Evolutionary conservation across 108 stramenopile genomes (phyloP).

Genomic region (Seminavis robusta): DNA sequence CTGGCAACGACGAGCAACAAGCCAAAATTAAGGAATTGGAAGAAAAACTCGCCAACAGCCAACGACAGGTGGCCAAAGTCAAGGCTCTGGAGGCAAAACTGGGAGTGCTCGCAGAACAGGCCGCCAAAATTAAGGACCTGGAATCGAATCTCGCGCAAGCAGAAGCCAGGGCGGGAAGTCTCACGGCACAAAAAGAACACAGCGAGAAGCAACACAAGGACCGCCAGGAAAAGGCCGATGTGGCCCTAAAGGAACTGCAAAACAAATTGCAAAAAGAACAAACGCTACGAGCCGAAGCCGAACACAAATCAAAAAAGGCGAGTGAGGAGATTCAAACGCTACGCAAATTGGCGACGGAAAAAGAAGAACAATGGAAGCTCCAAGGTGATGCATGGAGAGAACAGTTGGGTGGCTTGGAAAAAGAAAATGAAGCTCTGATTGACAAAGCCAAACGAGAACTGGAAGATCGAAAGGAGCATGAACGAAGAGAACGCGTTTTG

Average conservation of each 20-base stretch:
- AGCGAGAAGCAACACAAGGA: constrained; percentile 8
- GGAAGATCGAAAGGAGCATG: constrained; percentile 63
- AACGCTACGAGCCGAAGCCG: constrained; percentile 40
- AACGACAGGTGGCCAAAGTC: constrained; percentile 4
- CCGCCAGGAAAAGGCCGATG: too few relatives aligned
- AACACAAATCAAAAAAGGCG: constrained; percentile 11
- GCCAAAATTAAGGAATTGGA: too few relatives aligned
- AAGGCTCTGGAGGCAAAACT: constrained; percentile 20
- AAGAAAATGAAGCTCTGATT: constrained; percentile 39
- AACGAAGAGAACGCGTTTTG: constrained; percentile 55
- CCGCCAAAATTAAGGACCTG: too few relatives aligned
- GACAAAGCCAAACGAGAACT: constrained; percentile 43
- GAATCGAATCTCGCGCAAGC: too few relatives aligned
- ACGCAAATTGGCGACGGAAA: not conserved
- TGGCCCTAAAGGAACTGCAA: constrained; percentile 60
- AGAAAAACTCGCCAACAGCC: too few relatives aligned
- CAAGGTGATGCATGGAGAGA: not conserved
- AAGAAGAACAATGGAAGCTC: not conserved
- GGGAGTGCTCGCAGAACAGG: too few relatives aligned
- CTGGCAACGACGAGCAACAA: too few relatives aligned
- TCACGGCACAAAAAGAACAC: constrained; percentile 7
- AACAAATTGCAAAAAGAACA: constrained; percentile 59
- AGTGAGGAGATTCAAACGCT: not conserved
- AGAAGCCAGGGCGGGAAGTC: too few relatives aligned
- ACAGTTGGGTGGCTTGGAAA: constrained; percentile 27